These are phyloP conservation scores for Chlamydomonas asymmetrica DNA, from an alignment of 139 green algal genomes.

Conservation along the genomic window DNA sequence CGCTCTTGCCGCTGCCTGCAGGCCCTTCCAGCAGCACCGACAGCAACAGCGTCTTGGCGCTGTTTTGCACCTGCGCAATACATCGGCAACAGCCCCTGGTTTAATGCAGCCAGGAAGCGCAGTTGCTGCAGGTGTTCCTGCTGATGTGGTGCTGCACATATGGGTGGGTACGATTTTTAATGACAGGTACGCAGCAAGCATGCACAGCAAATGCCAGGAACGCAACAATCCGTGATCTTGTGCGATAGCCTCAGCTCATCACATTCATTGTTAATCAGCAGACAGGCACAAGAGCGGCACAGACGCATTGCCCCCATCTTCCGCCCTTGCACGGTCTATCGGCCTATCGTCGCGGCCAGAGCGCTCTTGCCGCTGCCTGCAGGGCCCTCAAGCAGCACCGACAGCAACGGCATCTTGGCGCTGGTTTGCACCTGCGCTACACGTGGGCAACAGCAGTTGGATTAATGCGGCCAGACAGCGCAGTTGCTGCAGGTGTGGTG, in stretches of 20 bases:
- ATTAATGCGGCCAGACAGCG: too few species aligned
- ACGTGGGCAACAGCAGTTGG: too few species aligned
- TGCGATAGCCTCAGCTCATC: too few species aligned
- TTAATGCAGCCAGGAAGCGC: too few species aligned
- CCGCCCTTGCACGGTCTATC: too few species aligned
- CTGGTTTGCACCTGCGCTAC: constrained; percentile 73
- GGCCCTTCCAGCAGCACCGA: constrained; percentile 88
- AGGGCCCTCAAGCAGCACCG: constrained; percentile 86
- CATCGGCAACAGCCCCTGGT: too few species aligned
- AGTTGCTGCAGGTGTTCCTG: neutral
- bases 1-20: constrained; percentile 90
- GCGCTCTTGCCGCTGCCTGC: constrained; percentile 92
- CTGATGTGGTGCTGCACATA: neutral
- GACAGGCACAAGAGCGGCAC: too few species aligned
- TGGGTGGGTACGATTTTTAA: neutral
- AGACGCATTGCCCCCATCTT: too few species aligned
- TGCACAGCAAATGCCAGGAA: neutral
- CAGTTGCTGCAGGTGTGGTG: too few species aligned
- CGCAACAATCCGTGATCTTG: neutral
- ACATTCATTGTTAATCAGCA: too few species aligned
- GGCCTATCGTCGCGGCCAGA: too few species aligned
- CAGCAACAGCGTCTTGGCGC: constrained; percentile 87
- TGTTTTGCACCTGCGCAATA: constrained; percentile 64
- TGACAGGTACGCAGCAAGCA: neutral
- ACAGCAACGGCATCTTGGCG: constrained; percentile 88